Conservation (phyloP, 2,329 filamentous ascomycete species). For the Aureobasidium sp. region DNA sequence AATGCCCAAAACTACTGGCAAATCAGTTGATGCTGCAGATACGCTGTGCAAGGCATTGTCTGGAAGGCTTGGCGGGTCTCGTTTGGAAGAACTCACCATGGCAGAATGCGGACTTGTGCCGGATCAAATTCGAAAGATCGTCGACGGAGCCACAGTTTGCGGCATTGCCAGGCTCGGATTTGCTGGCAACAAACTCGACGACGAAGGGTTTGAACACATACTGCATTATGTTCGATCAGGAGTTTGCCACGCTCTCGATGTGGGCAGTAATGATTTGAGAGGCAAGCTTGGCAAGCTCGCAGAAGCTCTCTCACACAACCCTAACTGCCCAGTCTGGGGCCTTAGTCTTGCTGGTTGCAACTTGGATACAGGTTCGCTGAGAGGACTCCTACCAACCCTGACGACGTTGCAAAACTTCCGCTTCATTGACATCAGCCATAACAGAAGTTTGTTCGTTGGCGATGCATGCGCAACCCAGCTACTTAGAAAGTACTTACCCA, state of each 20-base stretch:
- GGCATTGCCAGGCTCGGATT: constrained; percentile 73
- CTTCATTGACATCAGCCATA: constrained; percentile 89
- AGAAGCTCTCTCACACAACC: constrained; percentile 38
- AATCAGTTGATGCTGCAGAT: constrained; percentile 45
- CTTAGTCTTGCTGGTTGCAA: constrained; percentile 82
- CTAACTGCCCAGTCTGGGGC: constrained; percentile 57
- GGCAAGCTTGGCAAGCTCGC: constrained; percentile 38
- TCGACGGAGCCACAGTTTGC: constrained; percentile 74
- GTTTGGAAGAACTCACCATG: constrained; percentile 74
- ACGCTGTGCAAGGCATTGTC: constrained; percentile 68
- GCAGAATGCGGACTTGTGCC: constrained; percentile 67
- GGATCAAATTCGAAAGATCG: constrained; percentile 61
- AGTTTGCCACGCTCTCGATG: constrained; percentile 76
- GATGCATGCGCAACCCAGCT: constrained; percentile 54
- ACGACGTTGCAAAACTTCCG: constrained; percentile 62
- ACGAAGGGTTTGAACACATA: constrained; percentile 66
- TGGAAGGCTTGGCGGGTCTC: constrained; percentile 65
- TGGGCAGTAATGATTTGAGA: constrained; percentile 71
- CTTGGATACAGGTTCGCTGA: constrained; percentile 62
- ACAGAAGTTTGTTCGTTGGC: constrained; percentile 66
- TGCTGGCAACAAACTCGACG: constrained; percentile 70
- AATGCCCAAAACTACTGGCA: constrained; percentile 15
- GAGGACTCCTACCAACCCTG: constrained; percentile 65
- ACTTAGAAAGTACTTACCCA: constrained; percentile 75
- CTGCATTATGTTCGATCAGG: constrained; percentile 66